Evolutionary conservation across 257 asterid genomes (phyloP).

Genomic region (Hygrophila difformis): DNA sequence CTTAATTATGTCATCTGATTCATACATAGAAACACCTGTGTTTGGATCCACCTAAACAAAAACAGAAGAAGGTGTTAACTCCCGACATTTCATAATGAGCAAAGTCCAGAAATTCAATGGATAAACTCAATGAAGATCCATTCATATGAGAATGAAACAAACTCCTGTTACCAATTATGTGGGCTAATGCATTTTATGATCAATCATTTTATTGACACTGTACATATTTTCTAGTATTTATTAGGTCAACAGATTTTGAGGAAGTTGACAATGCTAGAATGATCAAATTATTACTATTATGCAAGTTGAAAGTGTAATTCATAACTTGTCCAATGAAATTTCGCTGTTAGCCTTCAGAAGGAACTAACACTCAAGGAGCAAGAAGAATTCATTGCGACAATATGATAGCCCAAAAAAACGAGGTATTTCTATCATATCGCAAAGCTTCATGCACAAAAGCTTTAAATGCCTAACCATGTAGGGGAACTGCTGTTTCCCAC

Average conservation of each 20-base stretch:
- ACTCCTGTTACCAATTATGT: too few species aligned
- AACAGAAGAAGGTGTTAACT: constrained; percentile 9
- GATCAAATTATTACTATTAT: too few species aligned
- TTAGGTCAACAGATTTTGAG: too few species aligned
- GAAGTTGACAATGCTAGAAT: too few species aligned
- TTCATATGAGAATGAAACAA: not conserved
- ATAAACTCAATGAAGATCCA: not conserved
- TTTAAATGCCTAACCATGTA: constrained; percentile 60
- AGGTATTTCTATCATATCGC: constrained; percentile 1
- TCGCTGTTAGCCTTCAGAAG: too few species aligned
- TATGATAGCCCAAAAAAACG: not conserved
- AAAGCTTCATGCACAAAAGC: constrained; percentile 3
- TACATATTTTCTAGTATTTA: too few species aligned
- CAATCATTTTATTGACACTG: too few species aligned
- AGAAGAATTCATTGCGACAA: constrained; percentile 1
- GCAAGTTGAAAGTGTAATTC: too few species aligned
- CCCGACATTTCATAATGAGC: not conserved
- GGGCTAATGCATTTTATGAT: too few species aligned
- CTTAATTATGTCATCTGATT: constrained; percentile 85
- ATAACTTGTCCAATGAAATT: too few species aligned
- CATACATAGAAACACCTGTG: constrained; percentile 89
- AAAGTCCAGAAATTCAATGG: not conserved
- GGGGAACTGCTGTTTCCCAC: constrained; percentile 80
- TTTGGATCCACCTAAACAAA: constrained; percentile 86
- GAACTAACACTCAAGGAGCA: not conserved